These are phyloP conservation scores for Mycosphaerelloides madeirae DNA, from an alignment of 2,329 filamentous ascomycete species.

Conservation along the genomic window DNA sequence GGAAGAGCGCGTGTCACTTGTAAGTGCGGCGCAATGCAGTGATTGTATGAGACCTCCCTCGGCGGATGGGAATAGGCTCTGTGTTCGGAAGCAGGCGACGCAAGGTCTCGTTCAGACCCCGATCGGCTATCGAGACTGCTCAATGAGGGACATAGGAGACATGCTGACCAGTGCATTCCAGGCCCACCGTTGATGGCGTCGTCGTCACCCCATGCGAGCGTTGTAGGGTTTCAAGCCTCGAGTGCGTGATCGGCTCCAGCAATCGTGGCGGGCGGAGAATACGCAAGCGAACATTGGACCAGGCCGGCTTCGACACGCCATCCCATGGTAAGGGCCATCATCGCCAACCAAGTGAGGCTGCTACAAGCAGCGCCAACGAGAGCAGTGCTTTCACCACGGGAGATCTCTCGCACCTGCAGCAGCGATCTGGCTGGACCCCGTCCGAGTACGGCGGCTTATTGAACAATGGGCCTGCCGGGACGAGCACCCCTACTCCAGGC, in stretches of 20 bases:
- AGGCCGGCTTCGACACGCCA: conserved; percentile 20
- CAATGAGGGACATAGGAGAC: neutral
- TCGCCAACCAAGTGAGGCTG: conserved; percentile 2
- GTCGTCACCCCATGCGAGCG: conserved; percentile 52
- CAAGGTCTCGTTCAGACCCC: no score
- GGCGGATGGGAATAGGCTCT: neutral
- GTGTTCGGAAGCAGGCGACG: neutral
- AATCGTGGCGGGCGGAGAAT: conserved; percentile 52
- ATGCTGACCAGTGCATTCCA: conserved; percentile 21
- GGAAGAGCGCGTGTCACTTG: conserved; percentile 51
- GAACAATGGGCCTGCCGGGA: no score
- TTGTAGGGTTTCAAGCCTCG: conserved; percentile 54
- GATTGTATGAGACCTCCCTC: no score
- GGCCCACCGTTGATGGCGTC: conserved; percentile 44
- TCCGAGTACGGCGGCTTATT: conserved; percentile 5
- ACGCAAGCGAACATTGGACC: conserved; percentile 45
- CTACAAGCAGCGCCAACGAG: neutral
- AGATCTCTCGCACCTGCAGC: conserved; percentile 4
- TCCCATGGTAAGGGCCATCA: neutral
- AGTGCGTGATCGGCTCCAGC: conserved; percentile 56
- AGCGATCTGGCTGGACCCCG: conserved; percentile 7
- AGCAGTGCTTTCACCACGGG: neutral
- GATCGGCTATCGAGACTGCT: conserved; percentile 3
- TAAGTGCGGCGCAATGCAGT: conserved; percentile 36
- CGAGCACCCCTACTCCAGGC: conserved; percentile 15